Evolutionary conservation across 2,329 filamentous ascomycete species (phyloP), one percentile per base, ranked within the genome.

Genomic region (Colletotrichum filicis): DNA sequence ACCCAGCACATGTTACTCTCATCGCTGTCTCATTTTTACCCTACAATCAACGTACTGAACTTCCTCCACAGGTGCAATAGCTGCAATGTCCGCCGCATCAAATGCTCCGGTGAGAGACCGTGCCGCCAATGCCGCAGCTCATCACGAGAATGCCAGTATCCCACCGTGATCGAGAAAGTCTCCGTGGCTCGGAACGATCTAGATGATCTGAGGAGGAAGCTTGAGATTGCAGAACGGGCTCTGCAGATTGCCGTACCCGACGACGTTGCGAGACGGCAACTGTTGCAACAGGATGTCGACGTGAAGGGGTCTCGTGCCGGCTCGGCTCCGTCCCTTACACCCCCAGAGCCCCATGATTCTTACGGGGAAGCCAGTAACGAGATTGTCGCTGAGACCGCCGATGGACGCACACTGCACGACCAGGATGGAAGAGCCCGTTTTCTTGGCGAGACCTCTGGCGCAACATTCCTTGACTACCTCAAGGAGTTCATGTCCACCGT

Each of bases 11-110:
- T 12, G 16, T 7, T 19, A 28, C n/a, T 14, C 14, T n/a, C 22
- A 14, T 60, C 5, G 12, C 2, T 22, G 3, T 49, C 24, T 7
- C 7, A 30, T 11, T 14, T 6, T n/a, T 2, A 1, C 26, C 9
- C 5, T n/a, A 46, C 37, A 42, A 22, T 46, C 32, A 46, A 37
- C 42, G 53, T 55, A 64, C 69, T 49, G 46, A 61, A 57, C 56
- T 9, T 16, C 64, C 7, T 57, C n/a, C 30, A 22, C 71, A 88
- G 87, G 70, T 88, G 87, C 81, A 88, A 89, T 76, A 84, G 80
- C 77, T 89, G 87, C 80, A 89, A 89, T 79, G 77, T 87, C 58
- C 84, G 86, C 57, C 84, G 87, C 70, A 85, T 87, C 77, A 88
- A 87, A 75, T 89, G 87, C 78, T 87, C 86, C 14, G 87, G 87